These are phyloP conservation scores for Ascocoryne sarcoides DNA, from an alignment of 2,329 filamentous ascomycete species.

Conservation along the genomic window DNA sequence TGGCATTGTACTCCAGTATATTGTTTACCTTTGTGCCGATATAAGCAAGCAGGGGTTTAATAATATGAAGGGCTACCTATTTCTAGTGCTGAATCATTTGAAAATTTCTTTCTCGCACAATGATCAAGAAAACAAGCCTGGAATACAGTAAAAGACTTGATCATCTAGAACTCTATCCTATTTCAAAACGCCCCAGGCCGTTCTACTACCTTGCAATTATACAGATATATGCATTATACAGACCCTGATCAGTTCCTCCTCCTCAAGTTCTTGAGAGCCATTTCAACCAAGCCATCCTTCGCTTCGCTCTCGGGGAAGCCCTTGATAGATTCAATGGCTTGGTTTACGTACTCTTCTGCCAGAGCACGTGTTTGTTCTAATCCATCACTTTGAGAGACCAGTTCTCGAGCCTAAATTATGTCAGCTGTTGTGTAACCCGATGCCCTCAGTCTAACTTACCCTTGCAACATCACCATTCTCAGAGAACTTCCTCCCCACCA, in stretches of 20 bases:
- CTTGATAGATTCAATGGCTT: slow-evolving; percentile 76
- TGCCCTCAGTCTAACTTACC: slow-evolving; percentile 42
- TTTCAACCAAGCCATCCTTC: slow-evolving; percentile 82
- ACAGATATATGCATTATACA: no score
- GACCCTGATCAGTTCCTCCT: slow-evolving; percentile 80
- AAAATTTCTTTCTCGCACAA: no score
- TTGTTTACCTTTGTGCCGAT: background rate
- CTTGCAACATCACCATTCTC: slow-evolving; percentile 73
- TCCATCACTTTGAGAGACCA: slow-evolving; percentile 77
- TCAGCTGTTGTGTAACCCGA: slow-evolving; percentile 10
- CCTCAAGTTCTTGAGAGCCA: slow-evolving; percentile 87
- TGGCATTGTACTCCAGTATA: background rate
- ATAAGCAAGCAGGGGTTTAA: background rate
- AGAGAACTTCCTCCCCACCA: slow-evolving; percentile 88
- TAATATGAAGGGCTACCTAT: background rate
- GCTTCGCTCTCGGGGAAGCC: slow-evolving; percentile 90
- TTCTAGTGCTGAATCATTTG: background rate
- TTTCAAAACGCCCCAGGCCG: no score
- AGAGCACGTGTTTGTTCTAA: slow-evolving; percentile 86
- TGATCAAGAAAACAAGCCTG: no score
- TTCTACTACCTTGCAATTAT: no score
- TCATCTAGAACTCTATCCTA: no score
- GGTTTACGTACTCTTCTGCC: slow-evolving; percentile 83
- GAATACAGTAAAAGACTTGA: no score
- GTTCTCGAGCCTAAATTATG: slow-evolving; percentile 61